Percentiles rank a stretch among this genome's conserved stretches.
These are phyloP conservation scores for Linnemannia exigua DNA, from an alignment of 192 early-diverging fungal genomes.

Conservation along the genomic window DNA sequence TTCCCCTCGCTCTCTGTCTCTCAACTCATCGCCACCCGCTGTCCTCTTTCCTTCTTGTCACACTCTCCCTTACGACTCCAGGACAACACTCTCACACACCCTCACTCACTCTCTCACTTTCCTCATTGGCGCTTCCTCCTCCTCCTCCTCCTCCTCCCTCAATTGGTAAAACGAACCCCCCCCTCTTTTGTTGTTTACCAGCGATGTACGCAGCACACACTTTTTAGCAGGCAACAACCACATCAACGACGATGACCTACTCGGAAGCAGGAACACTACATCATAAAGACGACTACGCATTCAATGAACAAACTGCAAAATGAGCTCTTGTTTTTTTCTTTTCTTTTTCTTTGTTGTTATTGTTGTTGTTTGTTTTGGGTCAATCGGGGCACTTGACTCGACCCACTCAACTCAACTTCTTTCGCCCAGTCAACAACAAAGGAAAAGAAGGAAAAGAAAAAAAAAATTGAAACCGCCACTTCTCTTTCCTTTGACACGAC, in stretches of 20 bases:
- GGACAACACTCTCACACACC: background rate
- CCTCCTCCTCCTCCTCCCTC: background rate
- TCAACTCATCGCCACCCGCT: background rate
- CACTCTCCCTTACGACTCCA: background rate
- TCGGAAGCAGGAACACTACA: background rate
- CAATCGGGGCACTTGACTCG: background rate
- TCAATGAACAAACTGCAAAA: background rate
- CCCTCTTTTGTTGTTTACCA: no score
- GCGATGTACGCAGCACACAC: no score
- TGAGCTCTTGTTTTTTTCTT: background rate
- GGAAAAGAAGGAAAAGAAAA: background rate
- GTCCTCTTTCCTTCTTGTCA: background rate
- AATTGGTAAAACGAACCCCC: no score
- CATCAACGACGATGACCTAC: no score
- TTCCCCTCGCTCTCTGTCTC: background rate
- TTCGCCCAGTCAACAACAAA: background rate
- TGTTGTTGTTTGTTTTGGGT: background rate
- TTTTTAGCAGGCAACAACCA: no score
- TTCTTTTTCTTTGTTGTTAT: background rate
- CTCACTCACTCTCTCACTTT: background rate
- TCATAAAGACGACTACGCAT: background rate
- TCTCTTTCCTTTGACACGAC: background rate
- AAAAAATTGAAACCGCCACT: constrained; percentile 7
- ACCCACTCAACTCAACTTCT: no score
- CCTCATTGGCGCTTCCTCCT: background rate